Percentiles rank a stretch among this genome's conserved stretches.
These are phyloP conservation scores for Phascolomyces articulosus DNA, from an alignment of 371 early-diverging fungal genomes.

Conservation along the genomic window DNA sequence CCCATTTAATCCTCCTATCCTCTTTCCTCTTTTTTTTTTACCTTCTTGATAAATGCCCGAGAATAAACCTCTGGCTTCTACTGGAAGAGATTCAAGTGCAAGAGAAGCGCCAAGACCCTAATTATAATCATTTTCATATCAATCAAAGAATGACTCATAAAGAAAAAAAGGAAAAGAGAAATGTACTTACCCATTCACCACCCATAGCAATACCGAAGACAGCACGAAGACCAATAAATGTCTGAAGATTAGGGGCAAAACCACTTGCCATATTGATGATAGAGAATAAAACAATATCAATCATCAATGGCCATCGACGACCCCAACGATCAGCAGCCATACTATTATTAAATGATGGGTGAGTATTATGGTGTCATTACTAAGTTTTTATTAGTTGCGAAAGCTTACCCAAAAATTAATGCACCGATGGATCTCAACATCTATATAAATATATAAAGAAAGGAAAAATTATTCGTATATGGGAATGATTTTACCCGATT, in stretches of 20 bases:
- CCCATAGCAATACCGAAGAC: conserved; percentile 77
- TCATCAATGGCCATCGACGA: conserved; percentile 70
- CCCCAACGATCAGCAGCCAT: conserved; percentile 69
- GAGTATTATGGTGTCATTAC: neutral
- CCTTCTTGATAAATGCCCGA: conserved; percentile 79
- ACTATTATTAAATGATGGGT: conserved; percentile 11
- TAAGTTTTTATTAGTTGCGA: neutral
- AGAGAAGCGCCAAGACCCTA: conserved; percentile 70
- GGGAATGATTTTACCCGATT: neutral
- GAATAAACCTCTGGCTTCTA: conserved; percentile 71
- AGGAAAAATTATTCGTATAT: neutral
- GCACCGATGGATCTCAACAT: conserved; percentile 78
- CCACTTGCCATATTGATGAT: conserved; percentile 70
- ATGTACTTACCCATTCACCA: conserved; percentile 70
- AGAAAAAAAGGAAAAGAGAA: neutral
- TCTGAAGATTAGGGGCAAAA: conserved; percentile 60
- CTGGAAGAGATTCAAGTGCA: conserved; percentile 70
- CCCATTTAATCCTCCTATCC: too few species aligned
- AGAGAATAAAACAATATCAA: conserved; percentile 66
- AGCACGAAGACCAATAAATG: conserved; percentile 54
- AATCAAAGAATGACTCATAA: too few species aligned
- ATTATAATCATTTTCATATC: too few species aligned
- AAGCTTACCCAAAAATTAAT: conserved; percentile 65
- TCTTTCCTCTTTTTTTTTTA: conserved; percentile 10
- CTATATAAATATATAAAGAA: conserved; percentile 17